Base-by-base conservation (phyloP, 768 basidiomycete species). In the Hygrophoropsis aurantiaca region DNA sequence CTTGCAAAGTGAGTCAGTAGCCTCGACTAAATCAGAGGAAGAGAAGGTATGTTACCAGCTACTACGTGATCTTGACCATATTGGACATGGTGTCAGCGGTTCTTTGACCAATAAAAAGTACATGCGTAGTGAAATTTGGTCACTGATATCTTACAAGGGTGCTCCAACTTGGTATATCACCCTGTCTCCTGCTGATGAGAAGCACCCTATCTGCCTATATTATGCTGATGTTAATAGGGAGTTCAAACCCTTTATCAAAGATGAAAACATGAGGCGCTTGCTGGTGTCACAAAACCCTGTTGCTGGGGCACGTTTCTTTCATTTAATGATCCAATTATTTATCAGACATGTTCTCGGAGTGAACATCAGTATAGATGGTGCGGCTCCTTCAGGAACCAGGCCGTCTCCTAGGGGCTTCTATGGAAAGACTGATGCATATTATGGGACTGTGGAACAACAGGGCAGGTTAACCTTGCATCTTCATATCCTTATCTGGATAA, bases 401-500 rank as follows among this genome's bases (percentile, higher is more conserved):
- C 13, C 27, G 13, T 30, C 6, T 13, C 13, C 27, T 30, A 6
- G 27, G 6, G 27, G 27, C 7, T 30, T 30, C 27, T 30, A 30
- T 13, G 70, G 72, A 0, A 4, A 42, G 2, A 52, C 69, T 1
- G 32, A 37, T 15, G 72, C 65, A 1, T 74, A 71, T 47, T 62
- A 69, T 46, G 72, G 69, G 0, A 52, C 59, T 0, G 67, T 74
- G 0, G 73, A 77, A 55, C 52, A 62, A 1, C 74, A 77, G 52
- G 71, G 67, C 7, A 15, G 39, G 5, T 75, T 74, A 0, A 70
- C 64, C 0, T 57, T 78, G 1, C 76, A 74, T 51, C 44, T 70
- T 0, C 74, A 75, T 47, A 58, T 72, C 11, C 46, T 77, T 1
- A 5, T 75, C 0, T 77, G 70, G 72, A 42, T 74, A 2, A 21